Evolutionary conservation across 805 yeast species (phyloP), one percentile per base, ranked within the genome.

Genomic region (Yamadazyma akitaensis): DNA sequence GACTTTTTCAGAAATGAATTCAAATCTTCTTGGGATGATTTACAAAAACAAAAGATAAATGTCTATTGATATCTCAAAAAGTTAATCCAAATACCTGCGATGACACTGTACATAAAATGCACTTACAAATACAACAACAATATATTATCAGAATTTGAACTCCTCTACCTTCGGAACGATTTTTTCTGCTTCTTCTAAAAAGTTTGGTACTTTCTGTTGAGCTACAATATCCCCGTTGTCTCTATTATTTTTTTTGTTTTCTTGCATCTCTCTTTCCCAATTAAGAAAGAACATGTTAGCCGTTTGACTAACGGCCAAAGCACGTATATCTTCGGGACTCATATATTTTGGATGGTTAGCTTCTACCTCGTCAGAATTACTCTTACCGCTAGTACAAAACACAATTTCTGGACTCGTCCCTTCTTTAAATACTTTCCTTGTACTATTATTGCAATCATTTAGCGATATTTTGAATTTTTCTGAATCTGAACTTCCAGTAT

Each of bases 1-100:
- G 54, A 67, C 38, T 49, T 57, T 45, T 43, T 67, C 13, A 61
- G 68, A 38, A 45, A 42, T 4, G 56, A 61, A 28, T 65, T 59
- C 33, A 25, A 26, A 18, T 14, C 37, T 16, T 38, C 21, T 19
- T 38, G 41, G 37, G 36, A 4, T 11, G n/a, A 28, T 12, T 13
- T 28, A 7, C 10, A 28, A 28, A 12, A 28, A 5, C 4, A 5
- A 28, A 11, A 28, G 5, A 28, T 28, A 28, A 11, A 28, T 28
- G 12, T 28, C 32, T 11, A 12, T 12, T 28, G n/a, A 13, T 28
- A 9, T 28, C n/a, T 28, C 32, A 13, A 28, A 13, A 13, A 5
- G 5, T 28, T 28, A 5, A 13, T 28, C n/a, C 12, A 9, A 28
- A 13, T 11, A 28, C 32, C 4, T 13, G n/a, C 9, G 10, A 28